Conservation (phyloP, 192 early-diverging fungal genomes). For the Oehlia diaphana region DNA sequence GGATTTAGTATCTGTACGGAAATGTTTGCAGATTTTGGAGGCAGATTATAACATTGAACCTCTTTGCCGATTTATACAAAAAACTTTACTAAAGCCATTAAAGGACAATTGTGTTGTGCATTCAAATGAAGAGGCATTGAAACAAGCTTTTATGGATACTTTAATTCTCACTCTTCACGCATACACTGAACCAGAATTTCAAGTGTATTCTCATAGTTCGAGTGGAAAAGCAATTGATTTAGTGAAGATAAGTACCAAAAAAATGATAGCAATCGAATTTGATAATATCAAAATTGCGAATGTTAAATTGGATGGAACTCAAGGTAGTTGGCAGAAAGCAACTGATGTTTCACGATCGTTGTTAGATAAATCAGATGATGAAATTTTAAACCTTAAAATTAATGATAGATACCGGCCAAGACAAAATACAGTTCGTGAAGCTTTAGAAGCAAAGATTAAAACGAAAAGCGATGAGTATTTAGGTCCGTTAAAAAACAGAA, state of each 20-base stretch:
- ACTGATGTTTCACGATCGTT: conserved; percentile 9
- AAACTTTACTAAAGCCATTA: background rate
- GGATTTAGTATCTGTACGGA: background rate
- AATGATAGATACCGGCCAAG: background rate
- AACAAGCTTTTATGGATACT: background rate
- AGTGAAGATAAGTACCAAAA: background rate
- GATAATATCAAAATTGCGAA: background rate
- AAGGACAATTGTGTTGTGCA: background rate
- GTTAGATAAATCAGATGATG: conserved; percentile 9
- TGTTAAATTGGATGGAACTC: background rate
- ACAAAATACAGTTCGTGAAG: conserved; percentile 9
- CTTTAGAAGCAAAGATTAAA: background rate
- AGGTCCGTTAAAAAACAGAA: background rate
- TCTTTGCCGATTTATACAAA: background rate
- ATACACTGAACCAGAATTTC: background rate
- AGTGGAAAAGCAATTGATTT: background rate
- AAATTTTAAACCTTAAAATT: conserved; percentile 14
- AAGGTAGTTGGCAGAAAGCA: background rate
- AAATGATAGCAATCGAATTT: background rate
- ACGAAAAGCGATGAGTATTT: background rate
- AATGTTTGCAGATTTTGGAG: background rate
- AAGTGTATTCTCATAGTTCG: background rate
- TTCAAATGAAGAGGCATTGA: background rate
- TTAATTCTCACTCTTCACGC: background rate
- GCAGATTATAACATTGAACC: background rate